phyloP scores from a whole-genome alignment of 192 early-diverging fungal species.

The Linderina pennispora region DNA sequence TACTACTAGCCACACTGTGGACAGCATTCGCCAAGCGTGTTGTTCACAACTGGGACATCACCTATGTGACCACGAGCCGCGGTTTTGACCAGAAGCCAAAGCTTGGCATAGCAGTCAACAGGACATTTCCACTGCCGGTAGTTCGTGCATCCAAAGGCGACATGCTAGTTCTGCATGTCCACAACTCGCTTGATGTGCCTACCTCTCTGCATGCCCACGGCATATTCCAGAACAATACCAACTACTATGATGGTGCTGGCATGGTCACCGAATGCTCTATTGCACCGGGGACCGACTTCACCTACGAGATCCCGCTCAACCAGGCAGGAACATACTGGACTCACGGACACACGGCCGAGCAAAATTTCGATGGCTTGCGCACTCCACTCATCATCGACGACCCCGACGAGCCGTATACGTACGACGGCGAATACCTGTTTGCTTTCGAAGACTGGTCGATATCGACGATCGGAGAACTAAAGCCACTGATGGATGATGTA shows the following conservation, averaged over 20 bases:
- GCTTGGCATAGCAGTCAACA: too few relatives aligned
- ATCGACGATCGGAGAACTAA: constrained; percentile 46
- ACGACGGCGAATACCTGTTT: constrained; percentile 58
- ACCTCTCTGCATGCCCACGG: constrained; percentile 74
- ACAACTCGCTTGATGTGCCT: constrained; percentile 52
- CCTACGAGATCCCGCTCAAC: constrained; percentile 57
- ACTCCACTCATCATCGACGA: constrained; percentile 66
- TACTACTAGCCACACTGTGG: too few relatives aligned
- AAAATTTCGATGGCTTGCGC: constrained; percentile 77
- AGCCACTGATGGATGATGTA: constrained; percentile 44
- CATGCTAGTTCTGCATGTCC: constrained; percentile 38
- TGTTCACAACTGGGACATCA: too few relatives aligned
- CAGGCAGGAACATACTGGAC: constrained; percentile 82
- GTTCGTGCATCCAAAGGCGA: too few relatives aligned
- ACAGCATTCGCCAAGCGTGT: too few relatives aligned
- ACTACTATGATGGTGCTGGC: constrained; percentile 60
- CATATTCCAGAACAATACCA: constrained; percentile 59
- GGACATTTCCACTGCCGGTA: too few relatives aligned
- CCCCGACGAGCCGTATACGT: constrained; percentile 44
- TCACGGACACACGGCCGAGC: constrained; percentile 59
- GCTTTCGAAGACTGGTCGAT: constrained; percentile 66
- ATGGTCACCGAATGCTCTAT: constrained; percentile 73
- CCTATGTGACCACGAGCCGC: too few relatives aligned
- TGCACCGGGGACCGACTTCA: constrained; percentile 55
- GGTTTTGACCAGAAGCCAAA: too few relatives aligned